Evolutionary conservation across 139 green algal species (phyloP).

Genomic region (Parachlorella kessleri): DNA sequence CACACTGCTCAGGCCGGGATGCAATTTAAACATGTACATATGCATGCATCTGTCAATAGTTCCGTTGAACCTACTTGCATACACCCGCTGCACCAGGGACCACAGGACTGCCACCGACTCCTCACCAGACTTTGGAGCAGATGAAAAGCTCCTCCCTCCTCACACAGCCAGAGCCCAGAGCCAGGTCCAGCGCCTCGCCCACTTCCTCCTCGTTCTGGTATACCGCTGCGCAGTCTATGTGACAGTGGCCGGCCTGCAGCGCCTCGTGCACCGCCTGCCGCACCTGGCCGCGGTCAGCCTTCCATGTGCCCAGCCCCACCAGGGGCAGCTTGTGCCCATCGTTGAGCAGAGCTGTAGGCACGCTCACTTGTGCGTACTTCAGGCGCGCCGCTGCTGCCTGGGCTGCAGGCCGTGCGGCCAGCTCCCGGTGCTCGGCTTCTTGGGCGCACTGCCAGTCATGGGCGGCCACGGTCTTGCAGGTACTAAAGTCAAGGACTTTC

Average conservation of each 20-base stretch:
- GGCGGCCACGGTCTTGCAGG: too few relatives aligned
- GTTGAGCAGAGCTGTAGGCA: constrained; percentile 19
- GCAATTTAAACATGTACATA: too few relatives aligned
- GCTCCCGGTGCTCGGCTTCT: too few relatives aligned
- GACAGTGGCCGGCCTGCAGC: constrained; percentile 47
- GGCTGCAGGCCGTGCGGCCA: too few relatives aligned
- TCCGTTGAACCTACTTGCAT: too few relatives aligned
- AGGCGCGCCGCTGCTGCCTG: too few relatives aligned
- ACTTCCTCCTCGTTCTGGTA: constrained; percentile 60
- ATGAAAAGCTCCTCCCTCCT: constrained; percentile 66
- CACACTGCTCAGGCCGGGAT: too few relatives aligned
- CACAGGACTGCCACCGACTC: too few relatives aligned
- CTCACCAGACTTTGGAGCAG: constrained; percentile 73
- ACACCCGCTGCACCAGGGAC: too few relatives aligned
- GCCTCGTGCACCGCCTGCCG: constrained; percentile 36
- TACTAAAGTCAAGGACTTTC: too few relatives aligned
- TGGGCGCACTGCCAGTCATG: too few relatives aligned
- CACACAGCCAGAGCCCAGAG: constrained; percentile 31
- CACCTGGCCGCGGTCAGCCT: constrained; percentile 48
- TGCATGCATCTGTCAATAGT: too few relatives aligned
- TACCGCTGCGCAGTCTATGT: constrained; percentile 59
- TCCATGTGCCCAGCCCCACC: constrained; percentile 57
- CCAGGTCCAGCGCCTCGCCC: constrained; percentile 41
- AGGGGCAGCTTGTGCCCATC: constrained; percentile 36
- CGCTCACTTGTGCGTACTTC: neutral